Percentiles rank a stretch among this genome's conserved stretches.
Conservation (phyloP, 2,329 filamentous ascomycete species). For the Nothophaeocryptopus gaeumannii region DNA sequence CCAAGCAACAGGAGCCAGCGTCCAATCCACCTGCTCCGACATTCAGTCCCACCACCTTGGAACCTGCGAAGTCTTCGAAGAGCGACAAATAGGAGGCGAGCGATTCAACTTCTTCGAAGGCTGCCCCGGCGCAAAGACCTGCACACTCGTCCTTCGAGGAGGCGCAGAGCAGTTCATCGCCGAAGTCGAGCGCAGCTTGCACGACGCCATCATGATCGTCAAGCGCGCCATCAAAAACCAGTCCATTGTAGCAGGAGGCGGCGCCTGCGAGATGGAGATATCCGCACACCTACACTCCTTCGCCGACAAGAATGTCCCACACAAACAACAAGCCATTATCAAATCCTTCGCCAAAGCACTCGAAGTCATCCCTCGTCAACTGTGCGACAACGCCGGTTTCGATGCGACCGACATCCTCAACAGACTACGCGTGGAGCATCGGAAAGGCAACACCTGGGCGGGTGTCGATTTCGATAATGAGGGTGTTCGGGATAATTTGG, state of each 20-base stretch:
- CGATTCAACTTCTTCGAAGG: conserved; percentile 98
- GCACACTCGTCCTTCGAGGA: conserved; percentile 89
- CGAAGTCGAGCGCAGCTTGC: conserved; percentile 93
- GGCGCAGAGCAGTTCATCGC: conserved; percentile 99
- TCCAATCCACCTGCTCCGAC: conserved; percentile 95
- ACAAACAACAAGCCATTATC: conserved; percentile 97
- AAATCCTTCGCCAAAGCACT: conserved; percentile 97
- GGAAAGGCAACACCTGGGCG: conserved; percentile 88
- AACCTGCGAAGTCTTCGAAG: conserved; percentile 85
- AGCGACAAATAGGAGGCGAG: conserved; percentile 95
- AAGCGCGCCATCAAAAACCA: conserved; percentile 96
- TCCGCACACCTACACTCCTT: conserved; percentile 90
- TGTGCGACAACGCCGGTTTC: conserved; percentile 98
- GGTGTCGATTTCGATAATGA: conserved; percentile 94
- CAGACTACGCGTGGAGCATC: conserved; percentile 90
- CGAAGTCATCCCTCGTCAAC: conserved; percentile 91
- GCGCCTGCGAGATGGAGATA: conserved; percentile 93
- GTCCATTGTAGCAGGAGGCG: conserved; percentile 90
- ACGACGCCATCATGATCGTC: conserved; percentile 99
- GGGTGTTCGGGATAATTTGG: conserved; percentile 90
- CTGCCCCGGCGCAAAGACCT: conserved; percentile 93
- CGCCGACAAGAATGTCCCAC: conserved; percentile 84
- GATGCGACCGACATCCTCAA: conserved; percentile 98
- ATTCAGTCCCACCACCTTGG: conserved; percentile 80
- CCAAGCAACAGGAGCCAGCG: conserved; percentile 85